Percentiles rank a stretch among this genome's conserved stretches.
phyloP scores from a whole-genome alignment of 495 filamentous ascomycete genomes.

The Thermochaetoides thermophila region DNA sequence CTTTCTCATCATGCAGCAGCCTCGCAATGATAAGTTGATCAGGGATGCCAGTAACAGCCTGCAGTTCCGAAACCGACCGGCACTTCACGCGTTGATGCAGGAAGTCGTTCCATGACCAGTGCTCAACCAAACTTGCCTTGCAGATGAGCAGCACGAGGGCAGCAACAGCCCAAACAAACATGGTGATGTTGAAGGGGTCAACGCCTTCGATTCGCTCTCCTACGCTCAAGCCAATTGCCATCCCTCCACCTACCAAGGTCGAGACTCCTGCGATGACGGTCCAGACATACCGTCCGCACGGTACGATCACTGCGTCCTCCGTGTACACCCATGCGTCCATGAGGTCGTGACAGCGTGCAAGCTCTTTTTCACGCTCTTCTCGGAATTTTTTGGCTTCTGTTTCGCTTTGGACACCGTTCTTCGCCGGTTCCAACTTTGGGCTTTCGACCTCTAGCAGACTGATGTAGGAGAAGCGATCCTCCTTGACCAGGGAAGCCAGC shows the following conservation, averaged over 20 bases:
- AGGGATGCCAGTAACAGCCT: slow-evolving; percentile 15
- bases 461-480: background rate
- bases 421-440: background rate
- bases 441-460: background rate
- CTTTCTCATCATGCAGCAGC: slow-evolving; percentile 15
- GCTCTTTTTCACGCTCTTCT: background rate
- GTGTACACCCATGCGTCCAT: slow-evolving; percentile 1
- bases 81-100: slow-evolving; percentile 14
- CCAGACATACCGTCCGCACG: slow-evolving; percentile 1
- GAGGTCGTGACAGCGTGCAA: background rate
- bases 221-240: slow-evolving; percentile 12
- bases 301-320: slow-evolving; percentile 1
- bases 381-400: background rate
- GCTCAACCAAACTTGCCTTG: slow-evolving; percentile 17
- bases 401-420: background rate
- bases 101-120: slow-evolving; percentile 25
- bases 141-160: slow-evolving; percentile 17
- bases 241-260: slow-evolving; percentile 3
- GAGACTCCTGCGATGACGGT: background rate
- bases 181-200: slow-evolving; percentile 24
- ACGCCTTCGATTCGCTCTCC: slow-evolving; percentile 14
- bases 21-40: slow-evolving; percentile 17
- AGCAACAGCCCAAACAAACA: slow-evolving; percentile 19
- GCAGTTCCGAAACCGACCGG: slow-evolving; percentile 16
- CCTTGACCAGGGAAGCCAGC: background rate